Evolutionary conservation across 2,329 filamentous ascomycete genomes (phyloP), one percentile per base, ranked within the genome.

Genomic region (Fusarium sp.): DNA sequence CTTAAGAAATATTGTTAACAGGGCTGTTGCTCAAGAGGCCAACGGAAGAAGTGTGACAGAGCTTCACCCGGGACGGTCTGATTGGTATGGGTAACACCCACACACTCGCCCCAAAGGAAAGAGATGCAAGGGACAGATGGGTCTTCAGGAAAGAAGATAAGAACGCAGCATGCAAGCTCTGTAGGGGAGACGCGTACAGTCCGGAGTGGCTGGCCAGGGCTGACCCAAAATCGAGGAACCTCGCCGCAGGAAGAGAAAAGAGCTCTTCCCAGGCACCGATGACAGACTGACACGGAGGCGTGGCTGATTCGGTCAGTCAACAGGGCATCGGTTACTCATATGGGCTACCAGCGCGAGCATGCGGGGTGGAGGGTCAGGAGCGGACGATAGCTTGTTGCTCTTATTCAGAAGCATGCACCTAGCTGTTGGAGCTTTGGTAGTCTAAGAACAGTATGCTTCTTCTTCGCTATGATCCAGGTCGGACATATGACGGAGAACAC

Each of bases 141-240:
- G 67, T 23, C 62, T 44, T 52, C 30, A n/a, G 32, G 54, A 37
- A 40, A 40, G n/a, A 28, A 46, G 60, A 67, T 49, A 69, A 62
- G 67, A 57, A 49, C 47, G 42, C 47, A 43, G 62, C 56, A 52
- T 64, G 70, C 21, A 46, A 49, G 46, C 42, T 64, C 46, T 42
- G 56, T 49, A 42, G 30, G 57, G 43, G 52, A 32, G 72, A 67
- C 53, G 47, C 66, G 63, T 67, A 35, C n/a, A 53, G 35, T 46
- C 25, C 30, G 28, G 32, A 56, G 54, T 53, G 72, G 73, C 62
- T 78, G 62, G 63, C 52, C 71, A 64, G 63, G 68, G 71, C 63
- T 65, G 52, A 54, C 35, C 52, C 64, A 67, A 65, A 69, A 44
- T 40, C 46, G 68, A 62, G 23, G 19, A 61, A 38, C n/a, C 28